Percentiles rank a stretch among this genome's conserved stretches.
Conservation (phyloP, 2,329 filamentous ascomycete genomes). For the Leptodontidium sp. region DNA sequence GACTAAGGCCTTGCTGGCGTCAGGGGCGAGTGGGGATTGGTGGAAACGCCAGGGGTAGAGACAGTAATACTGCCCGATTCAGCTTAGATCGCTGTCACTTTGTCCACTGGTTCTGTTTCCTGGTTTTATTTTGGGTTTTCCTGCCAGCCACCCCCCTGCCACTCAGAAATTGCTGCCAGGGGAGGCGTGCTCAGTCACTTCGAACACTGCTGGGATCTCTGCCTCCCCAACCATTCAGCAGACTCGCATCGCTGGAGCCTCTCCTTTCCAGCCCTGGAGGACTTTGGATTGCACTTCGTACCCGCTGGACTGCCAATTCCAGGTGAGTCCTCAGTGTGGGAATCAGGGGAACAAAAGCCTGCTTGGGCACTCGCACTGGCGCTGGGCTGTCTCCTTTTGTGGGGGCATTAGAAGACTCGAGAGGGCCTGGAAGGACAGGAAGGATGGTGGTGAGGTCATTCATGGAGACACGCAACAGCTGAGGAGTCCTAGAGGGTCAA, state of each 20-base stretch:
- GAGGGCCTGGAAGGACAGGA: too few relatives aligned
- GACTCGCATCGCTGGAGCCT: constrained; percentile 5
- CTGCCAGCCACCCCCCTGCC: constrained; percentile 4
- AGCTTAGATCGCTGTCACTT: not conserved
- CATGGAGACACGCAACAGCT: not conserved
- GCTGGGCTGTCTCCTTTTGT: not conserved
- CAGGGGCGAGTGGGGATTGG: constrained; percentile 17
- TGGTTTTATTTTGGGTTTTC: not conserved
- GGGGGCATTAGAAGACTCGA: constrained; percentile 3
- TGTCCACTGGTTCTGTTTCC: not conserved
- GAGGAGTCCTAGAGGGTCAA: not conserved
- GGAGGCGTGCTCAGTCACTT: constrained; percentile 7
- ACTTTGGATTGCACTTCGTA: constrained; percentile 14
- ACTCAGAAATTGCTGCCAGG: constrained; percentile 11
- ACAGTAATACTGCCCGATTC: not conserved
- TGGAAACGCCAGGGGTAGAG: not conserved
- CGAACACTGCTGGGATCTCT: constrained; percentile 4
- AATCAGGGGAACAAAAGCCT: constrained; percentile 22
- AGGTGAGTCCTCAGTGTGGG: constrained; percentile 13
- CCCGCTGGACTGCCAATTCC: constrained; percentile 27
- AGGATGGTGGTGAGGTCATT: not conserved
- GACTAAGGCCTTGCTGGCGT: constrained; percentile 4
- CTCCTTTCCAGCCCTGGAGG: not conserved
- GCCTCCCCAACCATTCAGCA: constrained; percentile 15
- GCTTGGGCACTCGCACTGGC: not conserved